Percentiles rank a stretch among this genome's conserved stretches.
Evolutionary conservation across 257 asterid species (phyloP).

Genomic region (Solanum etuberosum): DNA sequence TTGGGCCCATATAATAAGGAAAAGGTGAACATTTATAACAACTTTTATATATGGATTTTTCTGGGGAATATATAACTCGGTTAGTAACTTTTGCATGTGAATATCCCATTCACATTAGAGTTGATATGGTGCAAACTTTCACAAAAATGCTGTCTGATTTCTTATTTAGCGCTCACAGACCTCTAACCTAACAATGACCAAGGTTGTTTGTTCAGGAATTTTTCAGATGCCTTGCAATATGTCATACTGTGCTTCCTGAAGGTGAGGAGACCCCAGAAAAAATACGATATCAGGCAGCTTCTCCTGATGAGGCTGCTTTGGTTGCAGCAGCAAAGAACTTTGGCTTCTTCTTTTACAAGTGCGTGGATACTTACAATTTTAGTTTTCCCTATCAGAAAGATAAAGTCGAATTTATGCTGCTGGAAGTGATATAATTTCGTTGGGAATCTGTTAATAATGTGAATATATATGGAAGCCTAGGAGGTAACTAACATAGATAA

Average conservation of each 20-base stretch:
- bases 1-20: neutral
- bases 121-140: neutral
- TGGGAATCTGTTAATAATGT: neutral
- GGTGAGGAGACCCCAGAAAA: slow-evolving; percentile 97
- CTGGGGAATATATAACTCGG: neutral
- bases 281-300: slow-evolving; percentile 96
- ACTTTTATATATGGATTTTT: neutral
- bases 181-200: neutral
- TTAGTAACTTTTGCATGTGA: neutral
- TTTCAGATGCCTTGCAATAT: slow-evolving; percentile 98
- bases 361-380: slow-evolving; percentile 6
- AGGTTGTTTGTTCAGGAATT: slow-evolving; percentile 60
- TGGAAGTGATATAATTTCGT: neutral
- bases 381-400: neutral
- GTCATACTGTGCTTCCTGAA: slow-evolving; percentile 99
- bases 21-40: neutral
- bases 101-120: neutral
- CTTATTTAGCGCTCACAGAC: neutral
- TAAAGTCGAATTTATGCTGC: neutral
- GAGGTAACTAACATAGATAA: neutral
- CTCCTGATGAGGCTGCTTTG: slow-evolving; percentile 98
- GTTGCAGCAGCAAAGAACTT: slow-evolving; percentile 93
- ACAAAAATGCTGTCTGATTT: neutral
- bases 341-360: slow-evolving; percentile 98
- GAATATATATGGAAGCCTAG: neutral